Conservation (phyloP, 1,284 basidiomycete genomes). For the Xerocomus amazonicus region DNA sequence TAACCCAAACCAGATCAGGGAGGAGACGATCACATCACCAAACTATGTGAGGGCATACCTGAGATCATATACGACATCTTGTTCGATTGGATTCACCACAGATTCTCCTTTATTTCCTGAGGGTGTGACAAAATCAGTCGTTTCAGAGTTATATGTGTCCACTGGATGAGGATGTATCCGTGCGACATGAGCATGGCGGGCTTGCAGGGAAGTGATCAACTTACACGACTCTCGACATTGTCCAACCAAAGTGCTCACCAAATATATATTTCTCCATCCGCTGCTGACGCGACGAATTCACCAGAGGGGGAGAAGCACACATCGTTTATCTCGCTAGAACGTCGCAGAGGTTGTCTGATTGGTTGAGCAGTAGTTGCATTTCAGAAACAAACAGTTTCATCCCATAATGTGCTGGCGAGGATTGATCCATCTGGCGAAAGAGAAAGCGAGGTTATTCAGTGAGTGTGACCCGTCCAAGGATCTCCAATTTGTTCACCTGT, state of each 20-base stretch:
- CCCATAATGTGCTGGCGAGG: constrained; percentile 6
- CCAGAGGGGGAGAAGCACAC: not conserved
- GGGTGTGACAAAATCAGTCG: too few relatives aligned
- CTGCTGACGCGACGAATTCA: not conserved
- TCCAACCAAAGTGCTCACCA: not conserved
- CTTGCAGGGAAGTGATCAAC: too few relatives aligned
- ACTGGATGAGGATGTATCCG: too few relatives aligned
- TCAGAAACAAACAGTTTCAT: constrained; percentile 14
- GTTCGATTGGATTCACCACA: not conserved
- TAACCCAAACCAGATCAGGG: not conserved
- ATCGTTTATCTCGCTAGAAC: not conserved
- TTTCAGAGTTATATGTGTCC: too few relatives aligned
- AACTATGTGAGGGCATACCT: not conserved
- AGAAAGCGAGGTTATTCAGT: not conserved
- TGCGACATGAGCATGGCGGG: too few relatives aligned
- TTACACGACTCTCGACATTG: too few relatives aligned
- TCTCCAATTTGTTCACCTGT: constrained; percentile 5
- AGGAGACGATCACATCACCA: too few relatives aligned
- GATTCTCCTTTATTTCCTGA: too few relatives aligned
- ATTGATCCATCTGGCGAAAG: constrained; percentile 11
- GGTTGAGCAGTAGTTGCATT: not conserved
- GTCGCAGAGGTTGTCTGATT: not conserved
- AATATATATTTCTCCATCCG: not conserved
- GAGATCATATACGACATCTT: not conserved
- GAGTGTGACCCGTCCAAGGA: constrained; percentile 8